Base-by-base conservation (phyloP, 2,329 filamentous ascomycete genomes). In the Penicillium polonicum region DNA sequence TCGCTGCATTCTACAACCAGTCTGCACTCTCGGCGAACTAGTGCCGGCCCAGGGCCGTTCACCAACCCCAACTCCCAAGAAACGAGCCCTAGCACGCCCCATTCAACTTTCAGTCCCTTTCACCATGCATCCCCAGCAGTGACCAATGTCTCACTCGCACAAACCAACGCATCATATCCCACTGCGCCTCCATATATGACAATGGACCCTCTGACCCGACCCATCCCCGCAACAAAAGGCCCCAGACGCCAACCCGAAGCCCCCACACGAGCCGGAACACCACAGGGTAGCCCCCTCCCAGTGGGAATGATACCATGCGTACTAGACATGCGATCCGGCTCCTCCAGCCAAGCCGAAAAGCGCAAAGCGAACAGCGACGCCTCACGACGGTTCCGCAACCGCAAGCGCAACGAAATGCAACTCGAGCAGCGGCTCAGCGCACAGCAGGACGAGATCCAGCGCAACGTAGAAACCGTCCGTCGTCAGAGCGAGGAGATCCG, bases 361-460 rank as follows among this genome's bases (percentile, higher is more conserved):
- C 70, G 76, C 9, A 74, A 73, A 59, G 75, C 75, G 3, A 78
- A 78, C 64, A 77, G 76, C 50, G 70, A 74, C 52, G 76, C 76
- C 2, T 78, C 75, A 2, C 67, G 74, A 46, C 63, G 76, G 23
- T 77, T 77, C 58, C 73, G 76, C 36, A 73, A 77, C 42, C 70
- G 75, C 29, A 78, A 78, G 57, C 70, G 74, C 42, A 74, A 72
- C 23, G 75, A 77, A 53, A 63, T 71, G 59, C 74, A 75, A 57
- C 70, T 77, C 55, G 71, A 74, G 57, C 71, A 75, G 59, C 73
- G 70, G 17, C 66, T 77, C 25, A 65, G 63, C 9, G 65, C 70
- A 13, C 70, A 76, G 49, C 70, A 73, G 48, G 74, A 78, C 1
- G 71, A 76, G 54, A 70, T 76, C 23, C 71, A 69, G 38, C 68